Evolutionary conservation across 805 yeast species (phyloP).

Genomic region (Dipodascopsis uninucleata): DNA sequence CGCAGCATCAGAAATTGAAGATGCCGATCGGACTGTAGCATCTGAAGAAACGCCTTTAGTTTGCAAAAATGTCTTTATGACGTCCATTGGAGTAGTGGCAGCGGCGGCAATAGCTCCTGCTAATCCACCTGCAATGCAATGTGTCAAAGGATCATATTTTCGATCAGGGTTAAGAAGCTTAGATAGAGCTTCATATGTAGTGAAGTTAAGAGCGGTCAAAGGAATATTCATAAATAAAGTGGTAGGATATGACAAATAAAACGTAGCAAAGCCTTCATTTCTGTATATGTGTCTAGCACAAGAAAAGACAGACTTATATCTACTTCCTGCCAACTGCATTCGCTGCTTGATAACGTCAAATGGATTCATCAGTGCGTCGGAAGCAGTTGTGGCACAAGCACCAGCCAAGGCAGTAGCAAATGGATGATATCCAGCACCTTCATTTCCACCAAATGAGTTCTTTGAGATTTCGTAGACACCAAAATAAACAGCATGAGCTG

Average conservation of each 20-base stretch:
- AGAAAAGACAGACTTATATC: conserved; percentile 29
- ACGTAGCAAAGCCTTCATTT: conserved; percentile 56
- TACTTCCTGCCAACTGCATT: conserved; percentile 61
- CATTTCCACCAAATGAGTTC: conserved; percentile 45
- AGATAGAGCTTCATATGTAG: conserved; percentile 83
- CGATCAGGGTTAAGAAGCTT: conserved; percentile 70
- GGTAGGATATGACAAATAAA: conserved; percentile 90
- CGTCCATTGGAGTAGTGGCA: conserved; percentile 89
- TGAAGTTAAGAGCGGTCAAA: conserved; percentile 90
- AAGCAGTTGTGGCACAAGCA: conserved; percentile 84
- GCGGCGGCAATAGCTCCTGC: conserved; percentile 97
- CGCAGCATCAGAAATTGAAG: conserved; percentile 70
- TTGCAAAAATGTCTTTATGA: conserved; percentile 86
- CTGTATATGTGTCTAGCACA: conserved; percentile 36
- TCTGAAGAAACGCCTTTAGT: conserved; percentile 51
- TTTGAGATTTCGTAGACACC: conserved; percentile 86
- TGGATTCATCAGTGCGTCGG: conserved; percentile 96
- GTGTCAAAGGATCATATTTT: conserved; percentile 80
- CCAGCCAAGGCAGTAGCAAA: conserved; percentile 83
- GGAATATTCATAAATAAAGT: conserved; percentile 90
- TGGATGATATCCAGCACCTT: conserved; percentile 58
- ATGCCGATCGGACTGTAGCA: conserved; percentile 48
- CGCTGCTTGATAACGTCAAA: conserved; percentile 93
- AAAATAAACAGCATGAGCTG: conserved; percentile 96
- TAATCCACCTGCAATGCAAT: conserved; percentile 87